Percentiles rank a stretch among this genome's conserved stretches.
Conservation (phyloP, 148 eudicot genomes). For the Linanthus parryae region DNA sequence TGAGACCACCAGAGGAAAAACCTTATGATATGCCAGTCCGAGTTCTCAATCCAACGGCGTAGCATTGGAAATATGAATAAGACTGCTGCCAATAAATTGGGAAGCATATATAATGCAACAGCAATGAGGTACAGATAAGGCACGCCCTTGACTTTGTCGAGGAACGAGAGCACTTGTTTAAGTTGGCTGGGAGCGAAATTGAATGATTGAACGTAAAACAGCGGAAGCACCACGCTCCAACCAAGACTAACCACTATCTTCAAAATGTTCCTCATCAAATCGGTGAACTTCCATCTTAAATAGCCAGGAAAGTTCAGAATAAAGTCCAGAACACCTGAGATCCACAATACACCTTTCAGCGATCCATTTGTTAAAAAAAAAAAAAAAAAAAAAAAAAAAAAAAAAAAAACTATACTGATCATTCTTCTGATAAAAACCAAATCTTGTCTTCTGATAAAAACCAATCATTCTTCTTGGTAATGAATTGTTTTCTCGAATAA, state of each 20-base stretch:
- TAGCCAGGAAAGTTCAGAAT: constrained; percentile 67
- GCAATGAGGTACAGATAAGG: constrained; percentile 71
- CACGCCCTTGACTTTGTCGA: constrained; percentile 54
- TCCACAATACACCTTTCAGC: too few species aligned
- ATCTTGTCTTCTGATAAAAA: too few species aligned
- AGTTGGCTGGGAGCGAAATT: constrained; percentile 37
- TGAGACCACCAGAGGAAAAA: constrained; percentile 98
- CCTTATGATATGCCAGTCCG: constrained; percentile 87
- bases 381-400: too few species aligned
- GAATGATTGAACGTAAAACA: constrained; percentile 54
- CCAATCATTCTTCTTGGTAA: too few species aligned
- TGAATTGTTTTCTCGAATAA: too few species aligned
- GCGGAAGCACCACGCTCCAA: constrained; percentile 75
- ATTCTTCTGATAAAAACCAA: too few species aligned
- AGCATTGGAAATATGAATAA: constrained; percentile 88
- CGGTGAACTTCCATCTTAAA: constrained; percentile 72
- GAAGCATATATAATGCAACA: constrained; percentile 64
- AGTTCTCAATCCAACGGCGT: constrained; percentile 92
- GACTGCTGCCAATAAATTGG: constrained; percentile 66
- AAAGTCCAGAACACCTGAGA: constrained; percentile 74
- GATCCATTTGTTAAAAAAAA: too few species aligned
- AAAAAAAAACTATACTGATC: too few species aligned
- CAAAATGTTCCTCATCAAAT: constrained; percentile 62
- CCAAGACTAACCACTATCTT: constrained; percentile 72
- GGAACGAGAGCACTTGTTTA: constrained; percentile 40